A percentile compares a stretch with the other conserved stretches of the same genome.
These are phyloP conservation scores for Canna indica DNA, from an alignment of 176 grass and related monocot genomes.

Conservation along the genomic window DNA sequence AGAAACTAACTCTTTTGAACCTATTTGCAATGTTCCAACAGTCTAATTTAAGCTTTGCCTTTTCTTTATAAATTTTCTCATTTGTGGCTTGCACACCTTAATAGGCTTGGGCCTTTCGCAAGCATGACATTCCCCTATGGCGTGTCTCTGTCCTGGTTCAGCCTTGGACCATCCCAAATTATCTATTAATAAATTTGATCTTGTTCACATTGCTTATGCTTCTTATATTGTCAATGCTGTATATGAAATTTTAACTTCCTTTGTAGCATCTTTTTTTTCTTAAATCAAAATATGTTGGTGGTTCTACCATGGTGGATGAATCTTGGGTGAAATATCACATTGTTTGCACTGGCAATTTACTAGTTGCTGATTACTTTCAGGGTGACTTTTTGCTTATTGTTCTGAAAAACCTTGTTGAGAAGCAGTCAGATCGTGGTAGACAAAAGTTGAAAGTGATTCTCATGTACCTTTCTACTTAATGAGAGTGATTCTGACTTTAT, in stretches of 20 bases:
- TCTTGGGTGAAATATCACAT: neutral
- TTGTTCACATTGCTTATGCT: neutral
- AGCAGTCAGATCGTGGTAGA: conserved; percentile 42
- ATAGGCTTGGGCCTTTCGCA: no score
- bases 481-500: neutral
- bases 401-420: conserved; percentile 74
- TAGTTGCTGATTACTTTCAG: conserved; percentile 33
- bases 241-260: neutral
- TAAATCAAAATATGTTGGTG: neutral
- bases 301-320: neutral
- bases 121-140: no score
- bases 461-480: conserved; percentile 34
- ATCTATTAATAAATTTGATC: neutral
- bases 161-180: neutral
- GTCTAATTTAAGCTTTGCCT: no score
- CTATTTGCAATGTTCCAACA: no score
- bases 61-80: no score
- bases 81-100: no score
- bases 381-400: conserved; percentile 85
- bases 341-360: conserved; percentile 4
- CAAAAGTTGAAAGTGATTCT: conserved; percentile 92
- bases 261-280: neutral
- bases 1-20: no score
- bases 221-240: neutral
- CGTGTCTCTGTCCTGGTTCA: no score